Percentiles rank a stretch among this genome's conserved stretches.
Conservation (phyloP, 495 filamentous ascomycete genomes). For the Talaromyces adpressus region DNA sequence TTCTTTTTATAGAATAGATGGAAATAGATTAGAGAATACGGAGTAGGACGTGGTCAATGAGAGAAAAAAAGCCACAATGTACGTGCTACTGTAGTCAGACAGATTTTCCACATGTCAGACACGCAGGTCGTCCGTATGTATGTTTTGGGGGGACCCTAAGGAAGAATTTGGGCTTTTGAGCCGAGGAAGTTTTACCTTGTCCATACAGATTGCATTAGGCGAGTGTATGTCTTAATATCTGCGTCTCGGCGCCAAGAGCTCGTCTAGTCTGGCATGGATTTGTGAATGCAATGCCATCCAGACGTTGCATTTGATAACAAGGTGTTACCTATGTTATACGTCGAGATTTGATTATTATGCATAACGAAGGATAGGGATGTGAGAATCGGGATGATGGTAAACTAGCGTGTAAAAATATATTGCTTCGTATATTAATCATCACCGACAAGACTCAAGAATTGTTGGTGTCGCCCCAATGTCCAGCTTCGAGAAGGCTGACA, state of each 20-base stretch:
- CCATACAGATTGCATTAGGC: not conserved
- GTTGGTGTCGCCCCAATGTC: not conserved
- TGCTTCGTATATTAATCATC: not conserved
- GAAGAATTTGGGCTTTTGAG: not conserved
- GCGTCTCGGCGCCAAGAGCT: not conserved
- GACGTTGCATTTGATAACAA: not conserved
- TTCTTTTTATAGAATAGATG: not conserved
- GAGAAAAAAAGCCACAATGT: not conserved
- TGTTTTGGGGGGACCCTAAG: not conserved
- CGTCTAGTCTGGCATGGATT: not conserved
- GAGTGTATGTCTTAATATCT: not conserved
- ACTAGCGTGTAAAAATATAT: not conserved
- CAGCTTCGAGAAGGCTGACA: not conserved
- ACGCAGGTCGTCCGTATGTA: not conserved
- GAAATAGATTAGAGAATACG: not conserved
- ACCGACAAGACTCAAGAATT: not conserved
- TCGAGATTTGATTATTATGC: not conserved
- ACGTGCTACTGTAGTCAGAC: not conserved
- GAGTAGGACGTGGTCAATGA: not conserved
- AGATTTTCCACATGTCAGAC: constrained; percentile 1
- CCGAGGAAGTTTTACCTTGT: not conserved
- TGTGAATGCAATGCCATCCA: not conserved
- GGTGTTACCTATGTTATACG: not conserved
- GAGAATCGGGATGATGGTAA: not conserved
- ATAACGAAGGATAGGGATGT: not conserved